Conservation (phyloP, 352 stramenopile species). For the Globisporangium nunn region DNA sequence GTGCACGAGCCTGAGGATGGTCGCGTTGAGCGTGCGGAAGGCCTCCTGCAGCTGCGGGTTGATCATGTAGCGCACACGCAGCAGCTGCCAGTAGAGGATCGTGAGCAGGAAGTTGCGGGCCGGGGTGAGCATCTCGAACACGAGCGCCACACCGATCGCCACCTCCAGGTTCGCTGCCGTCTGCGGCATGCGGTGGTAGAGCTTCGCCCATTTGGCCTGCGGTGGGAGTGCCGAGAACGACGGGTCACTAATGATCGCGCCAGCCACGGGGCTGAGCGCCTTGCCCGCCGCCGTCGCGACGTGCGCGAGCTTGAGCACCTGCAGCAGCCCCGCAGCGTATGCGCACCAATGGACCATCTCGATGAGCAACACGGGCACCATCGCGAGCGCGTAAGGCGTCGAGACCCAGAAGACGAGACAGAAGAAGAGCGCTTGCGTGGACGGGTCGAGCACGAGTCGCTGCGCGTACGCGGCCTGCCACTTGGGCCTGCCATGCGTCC, state of each 20-base stretch:
- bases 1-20: slow-evolving; percentile 46
- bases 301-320: slow-evolving; percentile 39
- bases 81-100: slow-evolving; percentile 86
- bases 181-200: slow-evolving; percentile 77
- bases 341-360: slow-evolving; percentile 74
- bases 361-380: slow-evolving; percentile 72
- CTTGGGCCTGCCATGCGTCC: slow-evolving; percentile 68
- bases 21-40: slow-evolving; percentile 65
- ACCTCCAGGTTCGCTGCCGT: slow-evolving; percentile 78
- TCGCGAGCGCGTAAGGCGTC: slow-evolving; percentile 58
- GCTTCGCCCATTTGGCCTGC: slow-evolving; percentile 66
- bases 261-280: slow-evolving; percentile 45
- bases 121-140: slow-evolving; percentile 81
- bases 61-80: slow-evolving; percentile 90
- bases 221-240: slow-evolving; percentile 44
- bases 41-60: slow-evolving; percentile 78
- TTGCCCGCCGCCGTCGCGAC: slow-evolving; percentile 41
- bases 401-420: slow-evolving; percentile 84
- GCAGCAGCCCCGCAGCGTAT: slow-evolving; percentile 53
- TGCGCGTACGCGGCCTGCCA: slow-evolving; percentile 74
- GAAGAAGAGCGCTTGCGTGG: slow-evolving; percentile 80
- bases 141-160: slow-evolving; percentile 66
- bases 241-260: slow-evolving; percentile 53
- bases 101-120: slow-evolving; percentile 82
- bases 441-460: slow-evolving; percentile 72